Evolutionary conservation across 192 early-diverging fungal species (phyloP).

Genomic region (Hyaloraphidium curvatum): DNA sequence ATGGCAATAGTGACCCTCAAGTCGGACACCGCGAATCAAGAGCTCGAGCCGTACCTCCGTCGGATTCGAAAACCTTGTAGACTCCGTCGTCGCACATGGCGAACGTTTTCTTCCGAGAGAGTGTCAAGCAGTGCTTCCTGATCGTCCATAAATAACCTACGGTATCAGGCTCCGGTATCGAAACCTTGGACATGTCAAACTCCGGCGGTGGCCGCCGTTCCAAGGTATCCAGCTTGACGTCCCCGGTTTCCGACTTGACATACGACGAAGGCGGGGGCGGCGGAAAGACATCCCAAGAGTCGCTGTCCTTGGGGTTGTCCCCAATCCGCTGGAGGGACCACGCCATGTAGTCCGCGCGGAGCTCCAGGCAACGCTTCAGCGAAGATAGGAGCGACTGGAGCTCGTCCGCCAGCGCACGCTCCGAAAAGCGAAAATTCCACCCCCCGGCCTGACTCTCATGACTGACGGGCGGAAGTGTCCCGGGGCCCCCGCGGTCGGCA

Average conservation of each 20-base stretch:
- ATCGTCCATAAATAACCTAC: neutral
- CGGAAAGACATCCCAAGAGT: conserved; percentile 72
- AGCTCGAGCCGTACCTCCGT: conserved; percentile 7
- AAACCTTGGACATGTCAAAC: conserved; percentile 18
- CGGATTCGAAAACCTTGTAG: conserved; percentile 28
- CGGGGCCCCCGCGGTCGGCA: no score
- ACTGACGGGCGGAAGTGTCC: no score
- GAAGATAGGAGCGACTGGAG: no score
- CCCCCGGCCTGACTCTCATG: no score
- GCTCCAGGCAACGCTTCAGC: conserved; percentile 61
- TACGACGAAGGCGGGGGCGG: conserved; percentile 57
- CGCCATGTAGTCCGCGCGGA: conserved; percentile 73
- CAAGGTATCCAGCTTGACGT: neutral
- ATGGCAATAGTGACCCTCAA: no score
- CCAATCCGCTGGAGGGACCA: conserved; percentile 42
- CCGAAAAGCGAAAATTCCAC: no score
- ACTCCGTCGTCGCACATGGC: conserved; percentile 39
- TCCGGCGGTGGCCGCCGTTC: conserved; percentile 7
- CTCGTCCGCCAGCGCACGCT: no score
- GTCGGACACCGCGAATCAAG: neutral
- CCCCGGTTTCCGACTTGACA: conserved; percentile 6
- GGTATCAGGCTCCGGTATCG: conserved; percentile 3
- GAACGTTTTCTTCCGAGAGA: conserved; percentile 11
- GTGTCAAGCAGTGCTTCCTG: conserved; percentile 7
- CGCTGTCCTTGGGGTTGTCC: conserved; percentile 68